These are phyloP conservation scores for Xylaria arbuscula DNA, from an alignment of 2,329 filamentous ascomycete genomes.

Conservation along the genomic window DNA sequence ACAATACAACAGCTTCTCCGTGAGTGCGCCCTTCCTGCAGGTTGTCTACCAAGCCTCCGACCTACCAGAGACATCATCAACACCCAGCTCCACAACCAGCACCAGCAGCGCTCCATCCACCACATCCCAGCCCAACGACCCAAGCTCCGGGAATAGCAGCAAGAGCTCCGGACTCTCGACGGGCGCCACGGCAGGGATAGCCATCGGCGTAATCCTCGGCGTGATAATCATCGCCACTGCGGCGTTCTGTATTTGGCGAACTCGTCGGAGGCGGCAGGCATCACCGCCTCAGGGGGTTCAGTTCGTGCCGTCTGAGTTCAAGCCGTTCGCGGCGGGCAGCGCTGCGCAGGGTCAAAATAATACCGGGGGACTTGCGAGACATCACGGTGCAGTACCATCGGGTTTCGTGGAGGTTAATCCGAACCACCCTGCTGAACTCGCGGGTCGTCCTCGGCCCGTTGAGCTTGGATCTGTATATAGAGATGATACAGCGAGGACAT, in stretches of 20 bases:
- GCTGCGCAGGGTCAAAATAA: background rate
- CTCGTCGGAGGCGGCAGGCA: background rate
- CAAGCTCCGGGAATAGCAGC: background rate
- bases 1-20: conserved; percentile 20
- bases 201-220: conserved; percentile 12
- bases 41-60: conserved; percentile 31
- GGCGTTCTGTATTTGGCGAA: conserved; percentile 27
- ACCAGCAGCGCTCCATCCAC: background rate
- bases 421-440: conserved; percentile 24
- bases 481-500: background rate
- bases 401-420: conserved; percentile 8
- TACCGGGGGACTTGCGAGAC: background rate
- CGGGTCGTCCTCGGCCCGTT: background rate
- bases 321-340: background rate
- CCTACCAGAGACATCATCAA: background rate
- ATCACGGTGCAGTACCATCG: background rate
- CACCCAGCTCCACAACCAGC: background rate
- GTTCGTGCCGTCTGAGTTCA: background rate
- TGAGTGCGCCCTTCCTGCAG: conserved; percentile 30
- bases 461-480: conserved; percentile 14
- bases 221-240: conserved; percentile 13
- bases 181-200: conserved; percentile 26
- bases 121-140: background rate
- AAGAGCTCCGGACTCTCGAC: conserved; percentile 11
- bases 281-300: background rate